A percentile compares a stretch with the other conserved stretches of the same genome.
These are phyloP conservation scores for Neocatenulostroma microsporum DNA, from an alignment of 2,329 filamentous ascomycete genomes.

Conservation along the genomic window DNA sequence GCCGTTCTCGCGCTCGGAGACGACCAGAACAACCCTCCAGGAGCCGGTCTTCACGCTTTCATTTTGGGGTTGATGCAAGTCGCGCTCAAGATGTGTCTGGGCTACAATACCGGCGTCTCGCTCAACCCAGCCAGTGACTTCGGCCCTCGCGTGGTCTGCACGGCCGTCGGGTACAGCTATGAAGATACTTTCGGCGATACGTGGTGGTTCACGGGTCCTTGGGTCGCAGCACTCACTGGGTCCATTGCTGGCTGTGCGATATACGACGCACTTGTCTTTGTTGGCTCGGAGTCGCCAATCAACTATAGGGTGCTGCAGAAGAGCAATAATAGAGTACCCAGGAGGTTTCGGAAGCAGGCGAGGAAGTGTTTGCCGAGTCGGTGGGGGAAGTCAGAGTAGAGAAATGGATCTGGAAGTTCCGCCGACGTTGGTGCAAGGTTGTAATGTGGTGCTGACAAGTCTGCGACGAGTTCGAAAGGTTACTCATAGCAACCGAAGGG, in stretches of 20 bases:
- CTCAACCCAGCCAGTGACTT: slow-evolving; percentile 46
- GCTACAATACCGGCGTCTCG: slow-evolving; percentile 42
- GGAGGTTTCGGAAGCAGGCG: too few species aligned
- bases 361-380: too few species aligned
- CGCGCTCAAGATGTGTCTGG: slow-evolving; percentile 34
- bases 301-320: slow-evolving; percentile 37
- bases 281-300: slow-evolving; percentile 43
- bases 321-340: too few species aligned
- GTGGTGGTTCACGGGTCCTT: slow-evolving; percentile 44
- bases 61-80: slow-evolving; percentile 41
- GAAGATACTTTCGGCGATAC: slow-evolving; percentile 27
- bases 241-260: slow-evolving; percentile 39
- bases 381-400: too few species aligned
- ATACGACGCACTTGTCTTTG: slow-evolving; percentile 47
- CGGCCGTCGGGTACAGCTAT: slow-evolving; percentile 39
- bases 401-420: too few species aligned
- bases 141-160: slow-evolving; percentile 42
- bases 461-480: too few species aligned
- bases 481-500: too few species aligned
- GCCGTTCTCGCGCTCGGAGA: slow-evolving; percentile 25
- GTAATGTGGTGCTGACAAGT: too few species aligned
- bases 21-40: slow-evolving; percentile 25
- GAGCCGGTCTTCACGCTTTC: slow-evolving; percentile 46
- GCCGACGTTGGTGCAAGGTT: too few species aligned
- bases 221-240: slow-evolving; percentile 34